Evolutionary conservation across 1,139 yeast species (phyloP).

Genomic region (Diutina catenulata): DNA sequence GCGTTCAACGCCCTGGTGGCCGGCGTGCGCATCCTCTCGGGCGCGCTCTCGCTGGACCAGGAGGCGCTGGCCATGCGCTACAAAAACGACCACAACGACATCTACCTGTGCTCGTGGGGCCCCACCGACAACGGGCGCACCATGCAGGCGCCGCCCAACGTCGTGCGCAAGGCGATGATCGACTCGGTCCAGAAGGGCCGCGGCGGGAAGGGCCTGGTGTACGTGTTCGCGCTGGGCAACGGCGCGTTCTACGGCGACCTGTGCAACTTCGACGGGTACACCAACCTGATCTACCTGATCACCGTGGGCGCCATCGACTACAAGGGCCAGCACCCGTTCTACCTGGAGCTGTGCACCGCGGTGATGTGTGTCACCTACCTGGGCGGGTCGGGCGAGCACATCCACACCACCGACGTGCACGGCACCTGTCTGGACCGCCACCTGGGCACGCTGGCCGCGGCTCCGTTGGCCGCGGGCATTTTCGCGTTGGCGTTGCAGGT

Average conservation of each 20-base stretch:
- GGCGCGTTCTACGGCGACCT: slow-evolving; percentile 80
- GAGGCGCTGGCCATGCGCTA: slow-evolving; percentile 85
- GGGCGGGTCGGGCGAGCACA: slow-evolving; percentile 82
- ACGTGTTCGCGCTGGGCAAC: slow-evolving; percentile 94
- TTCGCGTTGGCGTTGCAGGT: slow-evolving; percentile 72
- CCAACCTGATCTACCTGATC: slow-evolving; percentile 88
- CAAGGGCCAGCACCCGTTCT: slow-evolving; percentile 73
- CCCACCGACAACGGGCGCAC: slow-evolving; percentile 90
- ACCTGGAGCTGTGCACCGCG: slow-evolving; percentile 90
- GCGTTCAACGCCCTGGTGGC: slow-evolving; percentile 81
- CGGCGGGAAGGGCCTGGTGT: slow-evolving; percentile 68
- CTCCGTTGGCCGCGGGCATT: slow-evolving; percentile 95
- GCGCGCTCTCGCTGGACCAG: slow-evolving; percentile 67
- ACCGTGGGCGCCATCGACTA: slow-evolving; percentile 93
- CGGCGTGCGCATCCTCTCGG: slow-evolving; percentile 83
- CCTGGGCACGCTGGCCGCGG: slow-evolving; percentile 99
- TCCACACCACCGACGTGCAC: slow-evolving; percentile 81
- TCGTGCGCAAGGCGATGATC: slow-evolving; percentile 72
- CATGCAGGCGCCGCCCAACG: slow-evolving; percentile 69
- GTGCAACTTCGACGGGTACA: slow-evolving; percentile 96
- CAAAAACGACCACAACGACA: slow-evolving; percentile 73
- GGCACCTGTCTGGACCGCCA: slow-evolving; percentile 62
- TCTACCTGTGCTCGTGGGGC: slow-evolving; percentile 98
- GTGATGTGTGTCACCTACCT: slow-evolving; percentile 94
- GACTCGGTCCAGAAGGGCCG: slow-evolving; percentile 86